Conservation (phyloP, 2,329 filamentous ascomycete genomes). For the Phaeoacremonium minimum region DNA sequence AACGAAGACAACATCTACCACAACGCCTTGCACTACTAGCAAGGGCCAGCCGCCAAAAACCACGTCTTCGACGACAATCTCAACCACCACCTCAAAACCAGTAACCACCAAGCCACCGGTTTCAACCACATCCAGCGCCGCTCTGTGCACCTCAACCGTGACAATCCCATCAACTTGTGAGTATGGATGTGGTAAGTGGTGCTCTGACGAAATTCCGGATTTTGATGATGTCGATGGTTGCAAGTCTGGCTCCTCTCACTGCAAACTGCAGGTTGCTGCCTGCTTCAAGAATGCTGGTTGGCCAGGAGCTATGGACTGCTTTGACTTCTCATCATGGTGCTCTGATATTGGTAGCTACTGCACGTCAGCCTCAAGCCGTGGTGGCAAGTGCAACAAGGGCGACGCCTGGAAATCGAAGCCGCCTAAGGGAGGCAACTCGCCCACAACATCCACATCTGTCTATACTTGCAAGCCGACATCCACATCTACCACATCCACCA, state of each 20-base stretch:
- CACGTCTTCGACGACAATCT: slow-evolving; percentile 6
- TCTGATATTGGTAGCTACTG: slow-evolving; percentile 39
- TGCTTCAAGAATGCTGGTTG: slow-evolving; percentile 49
- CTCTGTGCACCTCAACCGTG: slow-evolving; percentile 43
- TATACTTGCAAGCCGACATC: slow-evolving; percentile 22
- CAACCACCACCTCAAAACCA: slow-evolving; percentile 7
- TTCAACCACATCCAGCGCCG: slow-evolving; percentile 29
- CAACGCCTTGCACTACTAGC: slow-evolving; percentile 6
- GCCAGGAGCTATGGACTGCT: slow-evolving; percentile 44
- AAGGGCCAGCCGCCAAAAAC: no score
- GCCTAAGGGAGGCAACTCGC: slow-evolving; percentile 27
- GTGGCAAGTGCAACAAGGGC: slow-evolving; percentile 30
- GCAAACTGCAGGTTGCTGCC: slow-evolving; percentile 39
- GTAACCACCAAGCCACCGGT: slow-evolving; percentile 14
- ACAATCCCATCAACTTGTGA: slow-evolving; percentile 44
- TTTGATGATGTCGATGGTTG: slow-evolving; percentile 39
- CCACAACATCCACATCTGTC: slow-evolving; percentile 27
- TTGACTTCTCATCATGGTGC: slow-evolving; percentile 47
- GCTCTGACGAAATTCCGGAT: slow-evolving; percentile 42
- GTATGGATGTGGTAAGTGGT: slow-evolving; percentile 52
- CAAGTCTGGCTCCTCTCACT: slow-evolving; percentile 34
- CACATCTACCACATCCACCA: slow-evolving; percentile 15
- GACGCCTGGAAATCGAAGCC: slow-evolving; percentile 36
- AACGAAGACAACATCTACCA: slow-evolving; percentile 3
- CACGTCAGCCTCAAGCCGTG: slow-evolving; percentile 13